Conservation (phyloP, 441 rosid genomes). For the Raphanus hybrid region DNA sequence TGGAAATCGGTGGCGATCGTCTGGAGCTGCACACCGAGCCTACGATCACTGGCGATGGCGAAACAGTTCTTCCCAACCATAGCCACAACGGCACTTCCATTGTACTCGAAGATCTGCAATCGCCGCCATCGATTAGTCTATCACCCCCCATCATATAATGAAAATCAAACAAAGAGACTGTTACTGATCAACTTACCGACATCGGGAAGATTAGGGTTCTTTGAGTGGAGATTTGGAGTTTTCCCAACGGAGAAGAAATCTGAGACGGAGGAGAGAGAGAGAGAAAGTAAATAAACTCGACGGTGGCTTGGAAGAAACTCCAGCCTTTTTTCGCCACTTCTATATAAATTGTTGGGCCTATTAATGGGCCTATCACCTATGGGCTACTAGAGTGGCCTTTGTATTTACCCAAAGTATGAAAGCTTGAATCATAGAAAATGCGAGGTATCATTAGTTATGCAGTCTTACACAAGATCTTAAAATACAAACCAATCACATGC, state of each 20-base stretch:
- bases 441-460: no score
- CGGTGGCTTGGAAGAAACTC: conserved; percentile 46
- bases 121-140: conserved; percentile 3
- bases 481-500: no score
- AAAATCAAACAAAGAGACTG: neutral
- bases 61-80: conserved; percentile 99
- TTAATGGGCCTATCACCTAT: neutral
- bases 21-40: conserved; percentile 93
- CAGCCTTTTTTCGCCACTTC: conserved; percentile 24
- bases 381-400: no score
- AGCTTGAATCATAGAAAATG: no score
- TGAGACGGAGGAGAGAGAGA: conserved; percentile 25
- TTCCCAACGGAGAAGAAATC: conserved; percentile 36
- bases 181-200: conserved; percentile 34
- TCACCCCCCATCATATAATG: neutral
- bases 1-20: conserved; percentile 95
- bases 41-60: conserved; percentile 92
- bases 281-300: conserved; percentile 48
- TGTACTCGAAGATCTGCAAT: conserved; percentile 90
- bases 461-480: no score
- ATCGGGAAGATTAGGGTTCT: conserved; percentile 32
- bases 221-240: conserved; percentile 22
- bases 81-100: conserved; percentile 94
- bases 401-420: no score
- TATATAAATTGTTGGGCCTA: conserved; percentile 18